Evolutionary conservation across 768 basidiomycete species (phyloP), one percentile per base, ranked within the genome.

Genomic region (Suillus subluteus): DNA sequence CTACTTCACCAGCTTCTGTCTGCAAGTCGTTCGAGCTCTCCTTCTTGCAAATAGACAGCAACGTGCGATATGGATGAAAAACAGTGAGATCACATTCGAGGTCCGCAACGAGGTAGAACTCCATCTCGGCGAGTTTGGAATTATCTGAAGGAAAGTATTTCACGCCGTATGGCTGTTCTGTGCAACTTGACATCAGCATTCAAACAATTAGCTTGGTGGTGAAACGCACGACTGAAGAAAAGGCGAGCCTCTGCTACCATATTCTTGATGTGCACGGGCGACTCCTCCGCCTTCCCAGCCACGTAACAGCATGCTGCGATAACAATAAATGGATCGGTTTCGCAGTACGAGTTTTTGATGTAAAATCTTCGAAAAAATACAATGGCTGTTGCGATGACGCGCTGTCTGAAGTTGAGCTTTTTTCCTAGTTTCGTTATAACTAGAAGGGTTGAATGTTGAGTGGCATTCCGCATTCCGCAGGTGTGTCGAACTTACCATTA

Each of bases 301-400:
- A 99, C 91, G 77, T 98, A 99, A 69, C 91, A 90, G 79, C 97
- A 99, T 0, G 96, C 94, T 0, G 95, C 89, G 54, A 96, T 88
- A 61, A 98, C 96, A 65, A 96, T 83, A 72, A 94, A 96, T 0
- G 95, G 95, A 70, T 99, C 98, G 0, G 97, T 98, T 75, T 98
- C 96, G 81, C 93, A 95, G 74, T 96, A 97, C 9, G 89, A 85
- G 75, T 97, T 98, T 81, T 97, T 97, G 72, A 97, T 81, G 77
- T 99, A 99, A 79, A 98, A 99, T n/a, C 98, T 83, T 44, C 93
- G 88, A 78, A 99, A 98, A 80, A 95, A 99, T 48, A 98, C 91
- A 58, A 91, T 95, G 30, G 97, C 95, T 1, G 96, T 98, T 4
- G 97, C 95, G 65, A 96, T 92, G 4, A 93, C 94, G 52, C 96